These are phyloP conservation scores for Leptosphaerulina australis DNA, from an alignment of 2,329 filamentous ascomycete genomes.

Conservation along the genomic window DNA sequence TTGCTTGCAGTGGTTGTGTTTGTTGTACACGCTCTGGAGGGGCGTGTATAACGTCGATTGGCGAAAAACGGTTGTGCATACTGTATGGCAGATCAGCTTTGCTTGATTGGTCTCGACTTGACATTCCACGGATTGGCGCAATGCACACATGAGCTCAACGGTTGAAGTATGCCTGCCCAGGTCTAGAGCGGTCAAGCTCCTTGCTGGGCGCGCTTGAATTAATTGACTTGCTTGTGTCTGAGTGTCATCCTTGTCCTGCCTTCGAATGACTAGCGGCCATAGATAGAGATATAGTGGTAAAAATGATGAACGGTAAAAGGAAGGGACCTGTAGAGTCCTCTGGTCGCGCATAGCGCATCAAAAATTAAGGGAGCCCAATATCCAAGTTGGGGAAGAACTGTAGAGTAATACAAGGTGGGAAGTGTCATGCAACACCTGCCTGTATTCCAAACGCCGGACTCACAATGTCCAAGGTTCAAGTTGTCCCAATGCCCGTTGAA, in stretches of 20 bases:
- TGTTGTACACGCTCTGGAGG: constrained; percentile 22
- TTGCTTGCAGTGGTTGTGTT: constrained; percentile 11
- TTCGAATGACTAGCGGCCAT: constrained; percentile 25
- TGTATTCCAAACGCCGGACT: constrained; percentile 49
- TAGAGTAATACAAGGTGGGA: constrained; percentile 41
- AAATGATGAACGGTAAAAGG: constrained; percentile 21
- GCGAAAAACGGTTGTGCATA: constrained; percentile 47
- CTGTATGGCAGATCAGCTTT: constrained; percentile 43
- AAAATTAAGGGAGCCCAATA: constrained; percentile 30
- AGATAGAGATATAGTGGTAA: constrained; percentile 25
- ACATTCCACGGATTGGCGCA: constrained; percentile 23
- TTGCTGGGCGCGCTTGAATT: constrained; percentile 37
- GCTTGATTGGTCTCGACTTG: constrained; percentile 38
- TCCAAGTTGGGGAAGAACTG: constrained; percentile 28
- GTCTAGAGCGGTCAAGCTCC: constrained; percentile 28
- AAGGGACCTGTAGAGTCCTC: constrained; percentile 15
- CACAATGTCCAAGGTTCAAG: constrained; percentile 34
- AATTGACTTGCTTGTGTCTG: constrained; percentile 47
- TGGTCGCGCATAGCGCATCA: constrained; percentile 25
- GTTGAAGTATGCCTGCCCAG: constrained; percentile 29
- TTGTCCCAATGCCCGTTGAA: constrained; percentile 45
- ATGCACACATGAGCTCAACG: constrained; percentile 29
- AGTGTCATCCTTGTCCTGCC: constrained; percentile 33
- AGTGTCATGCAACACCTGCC: constrained; percentile 45
- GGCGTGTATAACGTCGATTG: constrained; percentile 27